Evolutionary conservation across 371 early-diverging fungal genomes (phyloP), one percentile per base, ranked within the genome.

Genomic region (Lichtheimia ramosa): DNA sequence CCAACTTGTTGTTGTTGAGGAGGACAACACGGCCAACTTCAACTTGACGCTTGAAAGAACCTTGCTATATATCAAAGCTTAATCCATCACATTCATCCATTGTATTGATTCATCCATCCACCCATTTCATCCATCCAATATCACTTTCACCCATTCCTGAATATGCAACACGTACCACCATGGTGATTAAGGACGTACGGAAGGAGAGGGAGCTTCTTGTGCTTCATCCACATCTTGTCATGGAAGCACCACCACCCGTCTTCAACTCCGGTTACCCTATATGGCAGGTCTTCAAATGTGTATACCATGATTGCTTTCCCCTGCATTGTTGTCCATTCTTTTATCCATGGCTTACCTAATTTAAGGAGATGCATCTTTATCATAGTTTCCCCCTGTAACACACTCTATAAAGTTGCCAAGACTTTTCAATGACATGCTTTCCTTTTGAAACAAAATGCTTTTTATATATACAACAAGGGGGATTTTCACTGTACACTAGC

Each of bases 21-120:
- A 96, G 85, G 74, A 96, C 97, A 65, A 97, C 98, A 81, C 98
- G 96, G 83, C 98, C 98, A 79, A 97, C 92, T 86, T 99, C 94
- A 75, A 97, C 97, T 83, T 91, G 88, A 82, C 92, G 90, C 83
- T 90, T 89, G 85, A 92, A 93, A 67, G 89, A 73, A 69, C 75
- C 77, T 75, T 77, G 71, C 77, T 80, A 77, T 25, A 53, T 21
- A n/a, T 28, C 15, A 5, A n/a, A 3, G 23, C 41, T 18, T 39
- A 41, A 20, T 16, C 25, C 28, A 40, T 52, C 25, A 12, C n/a
- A 57, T 65, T 50, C 64, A 64, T 54, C 46, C 23, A 50, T 54
- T 21, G 25, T 40, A 23, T 48, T 40, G 25, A 42, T 46, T 16
- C 43, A 28, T 61, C 61, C 54, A 53, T 54, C 54, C n/a, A 21